A percentile compares a stretch with the other conserved stretches of the same genome.
These are phyloP conservation scores for Populus hybrid DNA, from an alignment of 441 rosid genomes.

Conservation along the genomic window DNA sequence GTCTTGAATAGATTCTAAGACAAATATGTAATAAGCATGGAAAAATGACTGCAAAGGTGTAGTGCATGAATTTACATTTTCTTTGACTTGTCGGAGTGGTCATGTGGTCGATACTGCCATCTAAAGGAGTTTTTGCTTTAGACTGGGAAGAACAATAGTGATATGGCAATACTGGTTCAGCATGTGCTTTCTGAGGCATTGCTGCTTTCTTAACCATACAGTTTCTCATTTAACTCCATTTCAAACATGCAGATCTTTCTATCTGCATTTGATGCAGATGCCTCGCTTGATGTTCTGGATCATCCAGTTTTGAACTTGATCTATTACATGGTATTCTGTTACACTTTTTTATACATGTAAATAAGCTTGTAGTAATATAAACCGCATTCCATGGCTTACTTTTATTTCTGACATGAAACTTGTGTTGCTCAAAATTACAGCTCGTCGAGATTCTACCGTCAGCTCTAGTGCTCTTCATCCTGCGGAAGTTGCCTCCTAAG, in stretches of 20 bases:
- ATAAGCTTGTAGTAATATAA: neutral
- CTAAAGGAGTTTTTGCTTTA: neutral
- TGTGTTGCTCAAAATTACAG: constrained; percentile 22
- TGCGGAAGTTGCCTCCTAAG: constrained; percentile 63
- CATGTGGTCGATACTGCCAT: neutral
- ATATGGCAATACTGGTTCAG: neutral
- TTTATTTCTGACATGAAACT: neutral
- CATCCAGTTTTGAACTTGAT: constrained; percentile 68
- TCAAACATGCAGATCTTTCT: constrained; percentile 40
- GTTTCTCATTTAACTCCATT: neutral
- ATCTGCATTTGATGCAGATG: constrained; percentile 56
- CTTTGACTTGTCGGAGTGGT: neutral
- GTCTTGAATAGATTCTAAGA: neutral
- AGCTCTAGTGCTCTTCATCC: constrained; percentile 54
- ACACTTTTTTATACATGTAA: neutral
- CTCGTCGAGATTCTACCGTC: constrained; percentile 64
- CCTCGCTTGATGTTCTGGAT: constrained; percentile 60
- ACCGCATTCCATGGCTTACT: neutral
- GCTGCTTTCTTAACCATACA: neutral
- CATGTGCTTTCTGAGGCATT: neutral
- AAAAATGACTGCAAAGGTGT: neutral
- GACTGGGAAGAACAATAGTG: neutral
- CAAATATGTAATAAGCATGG: neutral
- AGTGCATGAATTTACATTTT: neutral
- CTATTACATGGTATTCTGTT: constrained; percentile 47